Percentiles rank a stretch among this genome's conserved stretches.
These are phyloP conservation scores for Shiraia bambusicola DNA, from an alignment of 2,329 filamentous ascomycete genomes.

Conservation along the genomic window DNA sequence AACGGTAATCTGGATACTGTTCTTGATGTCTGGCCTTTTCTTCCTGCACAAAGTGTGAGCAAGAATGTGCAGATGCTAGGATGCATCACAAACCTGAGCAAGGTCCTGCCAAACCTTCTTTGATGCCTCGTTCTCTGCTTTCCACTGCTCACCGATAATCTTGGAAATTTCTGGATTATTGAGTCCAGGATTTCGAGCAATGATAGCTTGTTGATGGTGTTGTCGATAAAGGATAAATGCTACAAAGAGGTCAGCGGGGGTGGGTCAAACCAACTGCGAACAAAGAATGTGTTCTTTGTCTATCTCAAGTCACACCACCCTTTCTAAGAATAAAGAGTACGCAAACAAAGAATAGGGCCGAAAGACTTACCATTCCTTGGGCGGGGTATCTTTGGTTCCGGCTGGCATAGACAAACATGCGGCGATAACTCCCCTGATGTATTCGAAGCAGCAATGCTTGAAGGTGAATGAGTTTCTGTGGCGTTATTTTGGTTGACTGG, in stretches of 20 bases:
- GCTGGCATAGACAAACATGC: slow-evolving; percentile 68
- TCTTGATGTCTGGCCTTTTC: slow-evolving; percentile 87
- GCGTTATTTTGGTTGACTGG: slow-evolving; percentile 15
- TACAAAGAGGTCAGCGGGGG: slow-evolving; percentile 50
- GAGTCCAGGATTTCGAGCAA: slow-evolving; percentile 79
- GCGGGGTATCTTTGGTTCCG: slow-evolving; percentile 69
- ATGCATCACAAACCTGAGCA: slow-evolving; percentile 64
- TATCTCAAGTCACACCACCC: slow-evolving; percentile 9
- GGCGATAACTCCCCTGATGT: slow-evolving; percentile 37
- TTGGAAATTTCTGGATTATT: slow-evolving; percentile 96
- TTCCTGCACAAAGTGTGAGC: slow-evolving; percentile 54
- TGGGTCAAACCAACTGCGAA: slow-evolving; percentile 23
- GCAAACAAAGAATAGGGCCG: slow-evolving; percentile 23
- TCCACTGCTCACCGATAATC: slow-evolving; percentile 94
- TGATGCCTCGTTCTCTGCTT: slow-evolving; percentile 68
- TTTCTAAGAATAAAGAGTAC: slow-evolving; percentile 6
- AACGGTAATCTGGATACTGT: slow-evolving; percentile 91
- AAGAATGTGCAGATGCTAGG: background rate
- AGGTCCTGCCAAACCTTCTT: slow-evolving; percentile 87
- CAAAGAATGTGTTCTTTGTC: slow-evolving; percentile 38
- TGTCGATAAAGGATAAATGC: slow-evolving; percentile 98
- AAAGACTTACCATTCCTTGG: slow-evolving; percentile 66
- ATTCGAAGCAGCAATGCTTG: slow-evolving; percentile 30
- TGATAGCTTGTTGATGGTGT: slow-evolving; percentile 81
- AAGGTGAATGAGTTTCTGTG: slow-evolving; percentile 19